These are phyloP conservation scores for Ceratobasidium sp. DNA, from an alignment of 1,284 basidiomycete species.

Conservation along the genomic window DNA sequence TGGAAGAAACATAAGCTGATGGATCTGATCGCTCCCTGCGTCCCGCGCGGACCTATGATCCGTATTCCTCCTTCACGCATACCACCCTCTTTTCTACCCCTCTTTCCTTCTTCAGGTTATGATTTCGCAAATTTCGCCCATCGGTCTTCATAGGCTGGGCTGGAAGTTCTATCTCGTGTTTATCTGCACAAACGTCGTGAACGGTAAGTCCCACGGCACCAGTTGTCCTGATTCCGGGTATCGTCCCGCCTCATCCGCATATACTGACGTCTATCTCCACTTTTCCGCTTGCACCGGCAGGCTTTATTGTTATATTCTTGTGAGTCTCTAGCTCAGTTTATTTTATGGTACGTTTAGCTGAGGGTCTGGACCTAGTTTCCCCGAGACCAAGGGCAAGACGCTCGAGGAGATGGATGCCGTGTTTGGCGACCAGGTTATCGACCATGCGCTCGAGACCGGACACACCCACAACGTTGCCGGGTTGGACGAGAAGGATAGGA, in stretches of 20 bases:
- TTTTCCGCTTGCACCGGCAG: slow-evolving; percentile 21
- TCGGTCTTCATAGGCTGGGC: slow-evolving; percentile 44
- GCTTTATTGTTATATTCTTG: neutral
- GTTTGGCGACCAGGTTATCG: slow-evolving; percentile 48
- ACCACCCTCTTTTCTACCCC: slow-evolving; percentile 46
- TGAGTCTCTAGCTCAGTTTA: neutral
- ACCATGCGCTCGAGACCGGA: slow-evolving; percentile 42
- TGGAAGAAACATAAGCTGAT: neutral
- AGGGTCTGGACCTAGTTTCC: slow-evolving; percentile 48
- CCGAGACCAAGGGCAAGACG: slow-evolving; percentile 53
- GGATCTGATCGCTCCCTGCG: slow-evolving; percentile 32
- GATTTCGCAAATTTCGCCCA: slow-evolving; percentile 49
- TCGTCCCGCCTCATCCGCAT: neutral
- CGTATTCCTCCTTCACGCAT: slow-evolving; percentile 44
- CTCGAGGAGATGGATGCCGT: slow-evolving; percentile 52
- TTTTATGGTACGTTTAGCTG: neutral
- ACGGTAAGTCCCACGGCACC: slow-evolving; percentile 15
- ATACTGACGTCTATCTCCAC: slow-evolving; percentile 17
- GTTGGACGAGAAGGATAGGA: slow-evolving; percentile 20
- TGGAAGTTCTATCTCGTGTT: slow-evolving; percentile 52
- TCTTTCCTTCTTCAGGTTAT: slow-evolving; percentile 25
- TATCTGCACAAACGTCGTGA: slow-evolving; percentile 38
- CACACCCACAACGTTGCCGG: slow-evolving; percentile 27
- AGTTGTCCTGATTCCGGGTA: no score
- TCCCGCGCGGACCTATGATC: slow-evolving; percentile 42